A percentile compares a stretch with the other conserved stretches of the same genome.
Evolutionary conservation across 371 early-diverging fungal genomes (phyloP).

Genomic region (Conidiobolus incongruus): DNA sequence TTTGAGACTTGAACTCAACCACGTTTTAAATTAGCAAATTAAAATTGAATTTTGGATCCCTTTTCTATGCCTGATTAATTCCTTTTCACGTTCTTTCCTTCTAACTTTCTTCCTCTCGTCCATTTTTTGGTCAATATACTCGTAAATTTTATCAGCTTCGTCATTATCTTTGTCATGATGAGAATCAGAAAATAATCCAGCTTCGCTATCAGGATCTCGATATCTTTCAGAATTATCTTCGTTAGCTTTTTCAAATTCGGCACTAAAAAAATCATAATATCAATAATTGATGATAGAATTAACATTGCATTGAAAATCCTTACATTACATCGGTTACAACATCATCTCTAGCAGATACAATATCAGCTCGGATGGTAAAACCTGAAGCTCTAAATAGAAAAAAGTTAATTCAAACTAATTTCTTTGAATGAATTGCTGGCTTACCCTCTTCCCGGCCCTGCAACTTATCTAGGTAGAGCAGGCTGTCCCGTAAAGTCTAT

Average conservation of each 20-base stretch:
- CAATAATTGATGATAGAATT: too few relatives aligned
- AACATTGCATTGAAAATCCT: neutral
- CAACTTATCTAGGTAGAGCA: conserved; percentile 81
- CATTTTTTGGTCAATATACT: conserved; percentile 73
- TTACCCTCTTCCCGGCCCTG: conserved; percentile 82
- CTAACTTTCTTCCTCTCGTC: conserved; percentile 64
- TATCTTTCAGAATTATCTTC: conserved; percentile 48
- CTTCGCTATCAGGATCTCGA: conserved; percentile 88
- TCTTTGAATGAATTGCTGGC: neutral
- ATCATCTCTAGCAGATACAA: conserved; percentile 85
- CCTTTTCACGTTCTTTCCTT: conserved; percentile 34
- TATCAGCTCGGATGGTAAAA: conserved; percentile 94
- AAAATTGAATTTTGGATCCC: conserved; percentile 54
- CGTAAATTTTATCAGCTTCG: conserved; percentile 88
- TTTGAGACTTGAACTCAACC: conserved; percentile 46
- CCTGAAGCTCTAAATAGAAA: conserved; percentile 75
- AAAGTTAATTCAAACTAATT: neutral
- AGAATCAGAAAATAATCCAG: conserved; percentile 61
- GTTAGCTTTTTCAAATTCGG: conserved; percentile 23
- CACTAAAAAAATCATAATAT: neutral
- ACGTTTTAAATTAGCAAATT: conserved; percentile 79
- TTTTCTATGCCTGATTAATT: conserved; percentile 26
- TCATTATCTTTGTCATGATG: conserved; percentile 93
- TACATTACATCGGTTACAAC: neutral
- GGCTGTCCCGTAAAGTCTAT: conserved; percentile 67